These are phyloP conservation scores for Fusarium odoratissimum DNA, from an alignment of 2,329 filamentous ascomycete species.

Conservation along the genomic window DNA sequence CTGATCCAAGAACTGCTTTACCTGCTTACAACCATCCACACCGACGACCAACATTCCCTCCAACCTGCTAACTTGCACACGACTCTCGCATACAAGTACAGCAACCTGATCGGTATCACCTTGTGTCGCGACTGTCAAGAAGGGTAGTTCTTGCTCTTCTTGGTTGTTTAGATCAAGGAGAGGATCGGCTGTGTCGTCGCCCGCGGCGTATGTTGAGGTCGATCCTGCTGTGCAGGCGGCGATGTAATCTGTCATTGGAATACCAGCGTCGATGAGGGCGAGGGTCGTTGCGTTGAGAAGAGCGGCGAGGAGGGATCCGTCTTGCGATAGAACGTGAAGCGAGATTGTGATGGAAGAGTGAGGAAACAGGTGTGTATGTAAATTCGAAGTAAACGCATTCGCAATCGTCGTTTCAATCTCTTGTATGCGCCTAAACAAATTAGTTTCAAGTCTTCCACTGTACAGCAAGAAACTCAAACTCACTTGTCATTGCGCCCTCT, in stretches of 20 bases:
- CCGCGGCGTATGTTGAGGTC: slow-evolving; percentile 72
- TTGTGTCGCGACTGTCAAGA: slow-evolving; percentile 85
- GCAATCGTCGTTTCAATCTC: slow-evolving; percentile 85
- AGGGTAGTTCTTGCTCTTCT: slow-evolving; percentile 90
- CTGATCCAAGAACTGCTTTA: slow-evolving; percentile 82
- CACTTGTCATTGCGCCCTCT: slow-evolving; percentile 82
- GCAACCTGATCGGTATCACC: slow-evolving; percentile 80
- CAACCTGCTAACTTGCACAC: slow-evolving; percentile 82
- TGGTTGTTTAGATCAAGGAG: slow-evolving; percentile 81
- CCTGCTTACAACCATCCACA: slow-evolving; percentile 89
- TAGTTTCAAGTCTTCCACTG: not conserved
- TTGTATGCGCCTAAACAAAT: slow-evolving; percentile 72
- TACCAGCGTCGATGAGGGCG: slow-evolving; percentile 91
- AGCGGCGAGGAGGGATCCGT: slow-evolving; percentile 89
- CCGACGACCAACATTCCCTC: slow-evolving; percentile 95
- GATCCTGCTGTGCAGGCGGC: slow-evolving; percentile 89
- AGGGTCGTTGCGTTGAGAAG: slow-evolving; percentile 92
- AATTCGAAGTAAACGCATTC: slow-evolving; percentile 78
- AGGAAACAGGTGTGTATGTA: slow-evolving; percentile 90
- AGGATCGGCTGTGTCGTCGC: slow-evolving; percentile 78
- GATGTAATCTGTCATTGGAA: slow-evolving; percentile 94
- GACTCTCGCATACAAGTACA: slow-evolving; percentile 86
- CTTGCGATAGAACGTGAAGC: slow-evolving; percentile 88
- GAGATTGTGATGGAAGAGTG: slow-evolving; percentile 86
- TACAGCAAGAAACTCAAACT: slow-evolving; percentile 51